phyloP scores from a whole-genome alignment of 257 asterid species.

The Anisodus acutangulus region DNA sequence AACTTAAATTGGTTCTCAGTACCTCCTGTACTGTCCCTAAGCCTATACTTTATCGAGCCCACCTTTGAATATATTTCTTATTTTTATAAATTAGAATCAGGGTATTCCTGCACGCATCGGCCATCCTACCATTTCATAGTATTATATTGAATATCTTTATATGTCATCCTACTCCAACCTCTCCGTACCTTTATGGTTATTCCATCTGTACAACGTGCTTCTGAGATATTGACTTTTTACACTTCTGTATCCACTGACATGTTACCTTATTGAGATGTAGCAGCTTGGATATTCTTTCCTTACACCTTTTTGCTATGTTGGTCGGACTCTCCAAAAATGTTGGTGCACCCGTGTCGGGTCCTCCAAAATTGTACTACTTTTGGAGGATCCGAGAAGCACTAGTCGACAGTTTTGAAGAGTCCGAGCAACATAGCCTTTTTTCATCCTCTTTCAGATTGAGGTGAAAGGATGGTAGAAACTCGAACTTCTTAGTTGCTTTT shows the following conservation, averaged over 20 bases:
- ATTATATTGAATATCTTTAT: neutral
- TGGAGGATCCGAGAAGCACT: no score
- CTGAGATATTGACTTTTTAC: neutral
- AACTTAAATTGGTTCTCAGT: neutral
- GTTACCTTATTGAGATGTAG: slow-evolving; percentile 9
- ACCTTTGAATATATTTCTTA: neutral
- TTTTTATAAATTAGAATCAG: neutral
- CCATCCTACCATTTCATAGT: neutral
- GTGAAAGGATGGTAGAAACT: neutral
- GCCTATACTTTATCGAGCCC: neutral
- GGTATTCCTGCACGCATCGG: neutral
- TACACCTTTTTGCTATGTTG: neutral
- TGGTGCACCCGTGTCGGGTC: no score
- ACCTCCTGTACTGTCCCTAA: slow-evolving; percentile 5
- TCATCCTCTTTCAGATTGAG: slow-evolving; percentile 2
- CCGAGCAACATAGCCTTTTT: neutral
- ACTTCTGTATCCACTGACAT: neutral
- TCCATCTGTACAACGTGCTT: neutral
- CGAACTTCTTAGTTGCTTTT: neutral
- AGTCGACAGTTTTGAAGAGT: no score
- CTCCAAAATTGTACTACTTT: no score
- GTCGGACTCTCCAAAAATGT: no score
- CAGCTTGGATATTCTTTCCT: neutral
- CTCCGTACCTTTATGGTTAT: neutral
- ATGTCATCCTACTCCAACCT: neutral